These are phyloP conservation scores for Brettanomyces nanus DNA, from an alignment of 805 yeast genomes.

Conservation along the genomic window DNA sequence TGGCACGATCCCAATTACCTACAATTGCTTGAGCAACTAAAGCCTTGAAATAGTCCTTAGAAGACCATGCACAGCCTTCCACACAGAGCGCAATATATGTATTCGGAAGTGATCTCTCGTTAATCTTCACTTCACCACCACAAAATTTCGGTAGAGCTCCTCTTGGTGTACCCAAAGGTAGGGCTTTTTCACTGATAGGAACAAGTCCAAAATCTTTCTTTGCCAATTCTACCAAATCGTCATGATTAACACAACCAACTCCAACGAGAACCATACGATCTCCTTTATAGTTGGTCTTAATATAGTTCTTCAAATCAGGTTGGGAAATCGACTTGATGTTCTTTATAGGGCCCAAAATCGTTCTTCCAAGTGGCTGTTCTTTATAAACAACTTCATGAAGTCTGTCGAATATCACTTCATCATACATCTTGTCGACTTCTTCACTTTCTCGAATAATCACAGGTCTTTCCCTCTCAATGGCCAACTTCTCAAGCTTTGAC, in stretches of 20 bases:
- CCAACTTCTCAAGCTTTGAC: conserved; percentile 71
- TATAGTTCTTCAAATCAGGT: conserved; percentile 70
- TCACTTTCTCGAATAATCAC: conserved; percentile 95
- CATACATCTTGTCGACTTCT: conserved; percentile 97
- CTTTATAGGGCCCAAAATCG: conserved; percentile 90
- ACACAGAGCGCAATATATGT: conserved; percentile 91
- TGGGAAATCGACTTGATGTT: conserved; percentile 75
- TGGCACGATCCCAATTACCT: conserved; percentile 95
- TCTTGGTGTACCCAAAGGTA: conserved; percentile 67
- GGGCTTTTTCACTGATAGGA: conserved; percentile 41
- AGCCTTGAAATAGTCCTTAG: conserved; percentile 91
- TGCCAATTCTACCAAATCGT: conserved; percentile 70
- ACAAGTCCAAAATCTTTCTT: conserved; percentile 68
- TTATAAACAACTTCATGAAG: conserved; percentile 87
- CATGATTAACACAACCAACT: conserved; percentile 89
- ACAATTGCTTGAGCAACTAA: conserved; percentile 93
- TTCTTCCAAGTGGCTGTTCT: conserved; percentile 91
- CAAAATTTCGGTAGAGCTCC: conserved; percentile 71
- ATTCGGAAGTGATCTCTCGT: conserved; percentile 74
- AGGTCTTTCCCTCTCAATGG: conserved; percentile 93
- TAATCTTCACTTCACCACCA: conserved; percentile 80
- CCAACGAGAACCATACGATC: conserved; percentile 98
- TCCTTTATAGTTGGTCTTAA: conserved; percentile 81
- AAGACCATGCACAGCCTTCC: conserved; percentile 98
- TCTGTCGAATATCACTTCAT: conserved; percentile 96